A percentile compares a stretch with the other conserved stretches of the same genome.
These are phyloP conservation scores for Guadua angustifolia DNA, from an alignment of 176 grass and related monocot species.

Conservation along the genomic window DNA sequence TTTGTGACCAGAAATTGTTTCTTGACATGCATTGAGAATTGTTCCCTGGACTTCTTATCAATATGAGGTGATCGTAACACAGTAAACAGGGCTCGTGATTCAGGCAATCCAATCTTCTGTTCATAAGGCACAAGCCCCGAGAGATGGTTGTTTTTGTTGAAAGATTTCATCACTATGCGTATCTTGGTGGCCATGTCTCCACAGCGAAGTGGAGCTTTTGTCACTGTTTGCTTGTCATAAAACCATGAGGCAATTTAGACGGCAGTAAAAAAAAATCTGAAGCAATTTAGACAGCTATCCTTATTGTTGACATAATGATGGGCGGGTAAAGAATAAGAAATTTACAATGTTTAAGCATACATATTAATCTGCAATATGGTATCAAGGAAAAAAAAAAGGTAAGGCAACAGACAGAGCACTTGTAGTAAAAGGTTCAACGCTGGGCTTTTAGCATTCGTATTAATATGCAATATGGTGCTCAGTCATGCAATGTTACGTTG, in stretches of 20 bases:
- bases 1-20: slow-evolving; percentile 51
- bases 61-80: slow-evolving; percentile 72
- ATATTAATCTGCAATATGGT: not conserved
- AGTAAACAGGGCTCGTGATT: slow-evolving; percentile 51
- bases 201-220: not conserved
- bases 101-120: slow-evolving; percentile 52
- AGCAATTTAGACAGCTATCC: not conserved
- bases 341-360: not conserved
- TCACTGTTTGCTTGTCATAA: not conserved
- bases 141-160: slow-evolving; percentile 54
- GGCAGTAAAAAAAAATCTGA: not conserved
- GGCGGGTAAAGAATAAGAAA: not conserved
- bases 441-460: not conserved
- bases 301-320: not conserved
- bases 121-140: slow-evolving; percentile 38
- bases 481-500: not conserved
- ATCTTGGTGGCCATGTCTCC: slow-evolving; percentile 52
- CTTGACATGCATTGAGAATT: slow-evolving; percentile 60
- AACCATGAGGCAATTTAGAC: not conserved
- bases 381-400: slow-evolving; percentile 1
- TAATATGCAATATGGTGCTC: not conserved
- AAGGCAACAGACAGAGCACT: not conserved
- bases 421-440: not conserved
- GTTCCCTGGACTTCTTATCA: slow-evolving; percentile 73
- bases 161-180: slow-evolving; percentile 63